phyloP scores from a whole-genome alignment of 345 rosid genomes.

The Pugionium dolabratum region DNA sequence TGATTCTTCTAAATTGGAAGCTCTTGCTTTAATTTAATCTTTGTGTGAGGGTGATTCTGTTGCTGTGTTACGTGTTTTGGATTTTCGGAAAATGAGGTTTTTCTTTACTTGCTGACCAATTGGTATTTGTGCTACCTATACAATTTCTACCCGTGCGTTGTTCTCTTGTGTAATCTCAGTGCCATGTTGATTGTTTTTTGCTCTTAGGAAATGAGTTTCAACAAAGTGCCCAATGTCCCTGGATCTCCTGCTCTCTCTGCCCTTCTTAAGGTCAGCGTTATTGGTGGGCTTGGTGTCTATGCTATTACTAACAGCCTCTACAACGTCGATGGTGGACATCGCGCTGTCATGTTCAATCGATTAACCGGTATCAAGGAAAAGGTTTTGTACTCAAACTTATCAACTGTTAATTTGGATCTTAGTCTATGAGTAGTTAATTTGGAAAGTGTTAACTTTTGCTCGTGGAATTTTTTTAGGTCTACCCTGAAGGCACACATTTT shows the following conservation, averaged over 20 bases:
- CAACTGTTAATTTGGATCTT: neutral
- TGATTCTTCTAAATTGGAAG: slow-evolving; percentile 1
- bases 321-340: no score
- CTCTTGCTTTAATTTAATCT: neutral
- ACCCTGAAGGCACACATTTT: no score
- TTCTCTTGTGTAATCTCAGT: neutral
- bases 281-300: slow-evolving; percentile 39
- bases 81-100: neutral
- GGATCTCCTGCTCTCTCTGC: slow-evolving; percentile 45
- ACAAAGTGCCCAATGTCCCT: slow-evolving; percentile 43
- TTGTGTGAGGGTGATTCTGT: neutral
- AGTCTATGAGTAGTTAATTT: neutral
- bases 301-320: no score
- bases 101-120: neutral
- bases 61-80: slow-evolving; percentile 2
- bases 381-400: neutral
- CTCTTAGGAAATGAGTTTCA: slow-evolving; percentile 41
- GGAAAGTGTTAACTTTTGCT: neutral
- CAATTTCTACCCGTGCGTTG: neutral
- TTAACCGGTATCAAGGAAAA: no score
- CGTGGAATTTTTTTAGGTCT: neutral
- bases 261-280: slow-evolving; percentile 40
- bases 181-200: neutral
- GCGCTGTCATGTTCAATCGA: no score
- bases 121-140: neutral